phyloP scores from a whole-genome alignment of 257 asterid genomes.

The Eucommia ulmoides region DNA sequence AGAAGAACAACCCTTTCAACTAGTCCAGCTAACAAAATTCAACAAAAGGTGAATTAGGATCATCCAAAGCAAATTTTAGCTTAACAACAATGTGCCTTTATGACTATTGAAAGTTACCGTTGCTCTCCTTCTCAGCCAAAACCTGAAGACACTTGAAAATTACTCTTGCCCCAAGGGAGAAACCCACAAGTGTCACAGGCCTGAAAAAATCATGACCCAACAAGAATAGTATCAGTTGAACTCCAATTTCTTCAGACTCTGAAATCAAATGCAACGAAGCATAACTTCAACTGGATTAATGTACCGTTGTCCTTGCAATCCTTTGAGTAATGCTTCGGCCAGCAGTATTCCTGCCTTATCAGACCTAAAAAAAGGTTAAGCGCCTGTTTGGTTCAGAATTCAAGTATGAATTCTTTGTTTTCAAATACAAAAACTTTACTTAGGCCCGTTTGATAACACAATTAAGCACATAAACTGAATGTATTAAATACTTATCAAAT shows the following conservation, averaged over 20 bases:
- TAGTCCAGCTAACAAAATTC: constrained; percentile 44
- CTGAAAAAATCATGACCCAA: constrained; percentile 34
- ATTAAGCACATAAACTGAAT: too few species aligned
- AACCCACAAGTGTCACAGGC: constrained; percentile 95
- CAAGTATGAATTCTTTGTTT: too few species aligned
- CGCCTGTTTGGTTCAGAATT: too few species aligned
- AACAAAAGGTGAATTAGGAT: constrained; percentile 7
- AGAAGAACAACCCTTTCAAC: constrained; percentile 91
- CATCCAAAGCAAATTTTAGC: constrained; percentile 3
- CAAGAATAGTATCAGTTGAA: constrained; percentile 1
- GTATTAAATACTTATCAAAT: too few species aligned
- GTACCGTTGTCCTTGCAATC: constrained; percentile 84
- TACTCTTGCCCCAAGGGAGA: constrained; percentile 95
- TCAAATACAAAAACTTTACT: too few species aligned
- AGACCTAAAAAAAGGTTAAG: constrained; percentile 53
- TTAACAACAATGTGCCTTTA: background rate
- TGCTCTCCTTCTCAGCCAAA: constrained; percentile 51
- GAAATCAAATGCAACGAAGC: background rate
- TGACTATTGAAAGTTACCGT: constrained; percentile 27
- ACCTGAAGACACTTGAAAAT: constrained; percentile 82
- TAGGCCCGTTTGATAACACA: too few species aligned
- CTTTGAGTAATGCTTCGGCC: constrained; percentile 76
- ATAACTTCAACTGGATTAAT: background rate
- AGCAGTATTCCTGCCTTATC: constrained; percentile 89
- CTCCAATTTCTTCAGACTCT: background rate